Evolutionary conservation across 2,329 filamentous ascomycete species (phyloP), one percentile per base, ranked within the genome.

Genomic region (Diaporthe vaccinii): DNA sequence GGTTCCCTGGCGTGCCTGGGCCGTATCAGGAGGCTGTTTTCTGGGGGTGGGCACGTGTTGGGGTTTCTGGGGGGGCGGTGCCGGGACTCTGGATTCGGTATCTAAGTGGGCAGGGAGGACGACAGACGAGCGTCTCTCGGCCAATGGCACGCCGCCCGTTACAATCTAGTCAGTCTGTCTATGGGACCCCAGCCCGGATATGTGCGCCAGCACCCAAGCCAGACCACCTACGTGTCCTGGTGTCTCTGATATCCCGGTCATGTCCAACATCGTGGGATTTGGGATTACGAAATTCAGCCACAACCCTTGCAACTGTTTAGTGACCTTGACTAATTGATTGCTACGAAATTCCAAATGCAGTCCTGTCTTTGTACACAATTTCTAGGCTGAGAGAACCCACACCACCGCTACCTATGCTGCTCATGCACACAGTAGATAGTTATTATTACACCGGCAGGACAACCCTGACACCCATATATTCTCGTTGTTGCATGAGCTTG

Each of bases 401-500:
- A 58, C 46, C 62, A 22, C 25, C n/a, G 28, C 15, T 34, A 41
- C 7, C 44, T 55, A n/a, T 9, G 28, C 25, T 4, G n/a, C 41
- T n/a, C n/a, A 22, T 55, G n/a, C 25, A 34, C 65, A 12, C 34
- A 34, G 34, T 34, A 34, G 34, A 46, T 41, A 15, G 7, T n/a
- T 51, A 28, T 28, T 44, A 34, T 76, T 77, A 86, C 31, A 86
- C 85, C 5, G 85, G 85, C 58, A 87, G 77, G 7, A 86, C 80
- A 46, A 87, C 85, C 78, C 85, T 86, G 57, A 87, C 83, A 31
- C 85, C 85, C 84, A 87, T 86, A 70, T 86, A 87, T 73, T 87
- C 85, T 58, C 84, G 78, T 75, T 87, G 85, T 41, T 86, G 84
- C 85, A 87, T 86, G 14, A 86, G 77, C 78, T 86, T 87, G 55